A percentile compares a stretch with the other conserved stretches of the same genome.
Conservation (phyloP, 495 filamentous ascomycete genomes). For the Usnea hakonensis region DNA sequence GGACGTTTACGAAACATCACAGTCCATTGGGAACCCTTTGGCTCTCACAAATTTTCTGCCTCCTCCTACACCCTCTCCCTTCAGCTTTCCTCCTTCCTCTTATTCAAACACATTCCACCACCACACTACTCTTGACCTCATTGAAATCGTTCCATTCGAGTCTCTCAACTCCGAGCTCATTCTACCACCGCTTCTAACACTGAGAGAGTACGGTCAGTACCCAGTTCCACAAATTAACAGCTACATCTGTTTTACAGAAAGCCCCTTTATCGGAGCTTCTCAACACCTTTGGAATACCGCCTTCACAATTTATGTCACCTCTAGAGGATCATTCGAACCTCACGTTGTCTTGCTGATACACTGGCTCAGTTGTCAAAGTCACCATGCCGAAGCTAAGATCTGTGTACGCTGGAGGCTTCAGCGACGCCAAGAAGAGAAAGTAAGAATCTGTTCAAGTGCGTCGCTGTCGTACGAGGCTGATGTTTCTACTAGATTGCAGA, state of each 20-base stretch:
- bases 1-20: too few relatives aligned
- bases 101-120: background rate
- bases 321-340: background rate
- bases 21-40: background rate
- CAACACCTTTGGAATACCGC: too few relatives aligned
- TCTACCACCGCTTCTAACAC: background rate
- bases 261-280: background rate
- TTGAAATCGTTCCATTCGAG: background rate
- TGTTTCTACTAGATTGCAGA: constrained; percentile 24
- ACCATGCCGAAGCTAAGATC: constrained; percentile 10
- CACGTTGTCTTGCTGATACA: background rate
- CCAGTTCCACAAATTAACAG: background rate
- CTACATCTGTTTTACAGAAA: background rate
- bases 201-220: background rate
- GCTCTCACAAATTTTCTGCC: background rate
- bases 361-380: background rate
- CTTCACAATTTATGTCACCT: too few relatives aligned
- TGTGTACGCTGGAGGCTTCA: constrained; percentile 30
- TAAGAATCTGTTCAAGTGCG: constrained; percentile 7
- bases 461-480: background rate
- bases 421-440: constrained; percentile 24
- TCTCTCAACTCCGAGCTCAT: background rate
- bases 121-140: background rate
- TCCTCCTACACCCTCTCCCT: background rate
- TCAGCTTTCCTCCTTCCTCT: background rate